Percentiles rank a stretch among this genome's conserved stretches.
Conservation (phyloP, 1,284 basidiomycete species). For the Porogramme epimiltina region DNA sequence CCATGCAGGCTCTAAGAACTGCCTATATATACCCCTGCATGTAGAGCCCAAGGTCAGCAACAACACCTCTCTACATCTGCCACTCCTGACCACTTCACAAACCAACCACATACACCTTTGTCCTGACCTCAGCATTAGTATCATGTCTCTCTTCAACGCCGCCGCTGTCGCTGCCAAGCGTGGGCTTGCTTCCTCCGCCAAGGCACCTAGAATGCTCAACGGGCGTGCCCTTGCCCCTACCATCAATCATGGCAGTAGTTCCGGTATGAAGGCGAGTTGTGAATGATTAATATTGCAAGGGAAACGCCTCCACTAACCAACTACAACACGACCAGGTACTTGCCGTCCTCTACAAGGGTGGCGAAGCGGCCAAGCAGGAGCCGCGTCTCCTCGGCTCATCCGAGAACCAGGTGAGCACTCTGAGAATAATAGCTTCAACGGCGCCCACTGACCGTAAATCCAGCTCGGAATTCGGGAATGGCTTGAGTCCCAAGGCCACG, state of each 20-base stretch:
- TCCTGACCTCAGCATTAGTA: too few species aligned
- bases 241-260: slow-evolving; percentile 7
- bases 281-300: too few species aligned
- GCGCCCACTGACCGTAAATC: background rate
- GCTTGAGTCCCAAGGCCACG: slow-evolving; percentile 79
- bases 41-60: too few species aligned
- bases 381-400: slow-evolving; percentile 86
- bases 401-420: slow-evolving; percentile 91
- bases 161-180: slow-evolving; percentile 18
- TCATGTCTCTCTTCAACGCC: slow-evolving; percentile 19
- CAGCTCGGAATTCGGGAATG: slow-evolving; percentile 77
- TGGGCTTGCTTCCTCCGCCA: slow-evolving; percentile 10
- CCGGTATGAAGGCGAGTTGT: slow-evolving; percentile 25
- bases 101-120: background rate
- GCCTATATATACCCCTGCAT: too few species aligned
- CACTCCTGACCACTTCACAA: too few species aligned
- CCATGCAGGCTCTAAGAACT: too few species aligned
- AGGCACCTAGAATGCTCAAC: slow-evolving; percentile 14
- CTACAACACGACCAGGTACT: too few species aligned
- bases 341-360: slow-evolving; percentile 81
- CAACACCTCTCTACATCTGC: too few species aligned
- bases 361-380: slow-evolving; percentile 76
- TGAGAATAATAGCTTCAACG: slow-evolving; percentile 6
- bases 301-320: too few species aligned
- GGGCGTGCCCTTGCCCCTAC: slow-evolving; percentile 13